Base-by-base conservation (phyloP, 768 basidiomycete species). In the Amanita polypyramis region DNA sequence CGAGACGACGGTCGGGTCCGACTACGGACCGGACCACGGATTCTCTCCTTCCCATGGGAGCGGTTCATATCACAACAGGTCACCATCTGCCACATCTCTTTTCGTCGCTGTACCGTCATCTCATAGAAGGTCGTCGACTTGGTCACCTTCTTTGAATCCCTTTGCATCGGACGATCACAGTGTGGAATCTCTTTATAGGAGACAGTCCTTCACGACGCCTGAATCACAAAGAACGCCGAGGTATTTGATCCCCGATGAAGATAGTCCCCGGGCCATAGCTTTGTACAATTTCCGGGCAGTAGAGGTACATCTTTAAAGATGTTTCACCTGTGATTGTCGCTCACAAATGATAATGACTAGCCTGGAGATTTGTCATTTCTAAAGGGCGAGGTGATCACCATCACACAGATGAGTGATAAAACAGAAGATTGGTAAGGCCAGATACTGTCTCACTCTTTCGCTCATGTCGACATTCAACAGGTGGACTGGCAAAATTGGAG, bases 401-500 rank as follows among this genome's bases (percentile, higher is more conserved):
- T 91, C 17, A 79, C 74, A 9, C 67, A 81, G 61, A 86, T 76
- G 67, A 88, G 79, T 52, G 70, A 79, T 30, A 85, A 76, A 37
- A 77, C 66, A 8, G 77, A 91, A 58, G 84, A 88, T 53, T 91
- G 87, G 87, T 80, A 54, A 41, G 34, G 29, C 20, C 8, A 2
- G 20, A 14, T 15, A 19, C 23, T 30, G 17, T 34, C 2, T n/a
- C 27, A 7, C 20, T 29, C 41, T 20, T 42, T 19, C 25, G 19
- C n/a, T 23, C 43, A 14, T 10, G 5, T 42, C 30, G 10, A 15
- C 30, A 8, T 44, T 43, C 20, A 17, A 12, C 50, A 87, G 85
- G 85, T 90, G 87, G 87, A 82, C 71, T 11, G 87, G 87, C n/a
- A 82, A 76, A 58, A 51, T 80, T 1, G 63, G 74, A 17, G 73